Evolutionary conservation across 2,329 filamentous ascomycete genomes (phyloP), one percentile per base, ranked within the genome.

Genomic region (Colletotrichum sp.): DNA sequence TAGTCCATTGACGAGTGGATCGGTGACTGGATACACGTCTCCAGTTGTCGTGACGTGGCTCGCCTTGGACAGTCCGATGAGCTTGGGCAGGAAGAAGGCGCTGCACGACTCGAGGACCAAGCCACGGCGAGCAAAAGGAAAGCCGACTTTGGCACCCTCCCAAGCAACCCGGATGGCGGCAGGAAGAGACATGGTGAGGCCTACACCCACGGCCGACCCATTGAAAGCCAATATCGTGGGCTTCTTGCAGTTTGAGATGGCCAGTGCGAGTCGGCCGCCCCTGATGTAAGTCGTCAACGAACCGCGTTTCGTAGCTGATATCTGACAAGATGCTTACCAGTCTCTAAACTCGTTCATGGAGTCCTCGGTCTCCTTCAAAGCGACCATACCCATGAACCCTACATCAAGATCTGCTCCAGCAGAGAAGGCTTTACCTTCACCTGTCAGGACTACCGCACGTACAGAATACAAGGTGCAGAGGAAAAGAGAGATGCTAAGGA

Each of bases 81-180:
- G 55, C 0, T 0, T 0, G 13, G 55, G 55, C 0, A 59, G 87
- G 86, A 95, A 96, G 84, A 90, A 96, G 13, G 91, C 92, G 68
- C 89, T 92, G 80, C 91, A 93, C 1, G 93, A 93, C 84, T 96
- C 94, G 90, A 94, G 93, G 73, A 91, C 88, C 80, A 95, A 88
- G 2, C 93, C 94, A 59, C 94, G 89, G n/a, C 93, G 89, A 32
- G 90, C 88, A 83, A 96, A 96, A 13, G 95, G 93, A 81, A 95
- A 95, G 67, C 94, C 94, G 78, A 95, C 90, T 81, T 94, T 94
- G 5, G 93, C 92, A 12, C 85, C 84, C 60, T 85, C 82, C 78
- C 90, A 91, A 59, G 86, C 91, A 77, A 93, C 80, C 68, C 89
- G 85, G 66, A 90, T 86, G 59, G 86, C 87, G 71, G 88, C 89